A percentile compares a stretch with the other conserved stretches of the same genome.
These are phyloP conservation scores for Chlorella sorokiniana DNA, from an alignment of 139 green algal species.

Conservation along the genomic window DNA sequence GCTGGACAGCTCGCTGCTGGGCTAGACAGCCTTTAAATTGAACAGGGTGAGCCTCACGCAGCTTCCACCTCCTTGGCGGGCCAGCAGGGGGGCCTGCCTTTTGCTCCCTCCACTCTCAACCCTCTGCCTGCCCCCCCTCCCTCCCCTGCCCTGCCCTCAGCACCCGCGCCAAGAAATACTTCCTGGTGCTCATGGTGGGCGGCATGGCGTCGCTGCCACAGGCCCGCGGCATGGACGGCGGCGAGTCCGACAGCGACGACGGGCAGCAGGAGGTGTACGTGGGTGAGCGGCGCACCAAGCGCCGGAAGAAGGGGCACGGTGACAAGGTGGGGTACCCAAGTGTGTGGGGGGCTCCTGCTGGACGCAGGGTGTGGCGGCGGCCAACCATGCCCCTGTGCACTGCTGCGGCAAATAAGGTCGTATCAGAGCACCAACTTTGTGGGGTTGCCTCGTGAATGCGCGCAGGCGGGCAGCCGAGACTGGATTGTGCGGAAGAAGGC, in stretches of 20 bases:
- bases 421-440: not conserved
- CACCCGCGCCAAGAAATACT: conserved; percentile 97
- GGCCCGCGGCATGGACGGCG: conserved; percentile 60
- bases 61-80: no score
- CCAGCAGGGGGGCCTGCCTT: no score
- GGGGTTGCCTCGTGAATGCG: not conserved
- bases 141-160: not conserved
- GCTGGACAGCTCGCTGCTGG: no score
- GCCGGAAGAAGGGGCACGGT: conserved; percentile 37
- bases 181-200: conserved; percentile 93
- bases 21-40: no score
- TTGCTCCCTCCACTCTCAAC: not conserved
- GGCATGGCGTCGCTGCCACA: conserved; percentile 56
- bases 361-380: not conserved
- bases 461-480: conserved; percentile 37
- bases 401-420: not conserved
- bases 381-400: not conserved
- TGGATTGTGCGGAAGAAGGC: conserved; percentile 97
- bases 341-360: not conserved
- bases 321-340: not conserved
- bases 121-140: not conserved
- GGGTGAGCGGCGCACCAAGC: conserved; percentile 39
- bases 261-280: conserved; percentile 40
- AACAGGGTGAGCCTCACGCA: no score
- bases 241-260: conserved; percentile 36